Evolutionary conservation across 2,329 filamentous ascomycete species (phyloP), one percentile per base, ranked within the genome.

Genomic region (Knufia fluminis): DNA sequence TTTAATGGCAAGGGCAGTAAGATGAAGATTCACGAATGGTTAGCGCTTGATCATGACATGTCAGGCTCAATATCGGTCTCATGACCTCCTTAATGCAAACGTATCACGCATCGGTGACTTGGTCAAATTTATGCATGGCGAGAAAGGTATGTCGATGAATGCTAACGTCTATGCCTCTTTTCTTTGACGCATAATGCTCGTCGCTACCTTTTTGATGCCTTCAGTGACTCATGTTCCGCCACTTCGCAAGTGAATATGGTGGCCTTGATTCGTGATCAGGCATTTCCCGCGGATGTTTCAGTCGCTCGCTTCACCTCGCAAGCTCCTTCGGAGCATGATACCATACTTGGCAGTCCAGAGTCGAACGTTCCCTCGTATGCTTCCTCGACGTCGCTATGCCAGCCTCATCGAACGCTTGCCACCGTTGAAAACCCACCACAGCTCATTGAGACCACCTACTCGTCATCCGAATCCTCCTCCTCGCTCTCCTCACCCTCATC

Each of bases 391-490:
- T n/a, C n/a, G n/a, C n/a, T n/a, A n/a, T n/a, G n/a, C n/a, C n/a
- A n/a, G n/a, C n/a, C n/a, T n/a, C n/a, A n/a, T n/a, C n/a, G n/a
- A n/a, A n/a, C n/a, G n/a, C n/a, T 28, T 28, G 26, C 26, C 26
- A n/a, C n/a, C 12, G 26, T 28, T 28, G 26, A 28, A 28, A 12
- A 6, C 26, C 26, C 26, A 28, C 26, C 26, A 28, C 26, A 28
- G 26, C 26, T 12, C 6, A 28, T 42, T 16, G 32, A 39, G 48
- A 22, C 22, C 23, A 50, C 62, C 62, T 68, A 72, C 62, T 71
- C 66, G 17, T 70, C 66, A 35, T 64, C 60, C 23, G 57, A 59
- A 49, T 64, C 60, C 43, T 66, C 68, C 47, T 71, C 66, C 52
- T 68, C 65, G 23, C 60, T 61, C 47, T 59, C 61, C 36, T 64